phyloP scores from a whole-genome alignment of 2,329 filamentous ascomycete genomes.

The Pyricularia pennisetigena region DNA sequence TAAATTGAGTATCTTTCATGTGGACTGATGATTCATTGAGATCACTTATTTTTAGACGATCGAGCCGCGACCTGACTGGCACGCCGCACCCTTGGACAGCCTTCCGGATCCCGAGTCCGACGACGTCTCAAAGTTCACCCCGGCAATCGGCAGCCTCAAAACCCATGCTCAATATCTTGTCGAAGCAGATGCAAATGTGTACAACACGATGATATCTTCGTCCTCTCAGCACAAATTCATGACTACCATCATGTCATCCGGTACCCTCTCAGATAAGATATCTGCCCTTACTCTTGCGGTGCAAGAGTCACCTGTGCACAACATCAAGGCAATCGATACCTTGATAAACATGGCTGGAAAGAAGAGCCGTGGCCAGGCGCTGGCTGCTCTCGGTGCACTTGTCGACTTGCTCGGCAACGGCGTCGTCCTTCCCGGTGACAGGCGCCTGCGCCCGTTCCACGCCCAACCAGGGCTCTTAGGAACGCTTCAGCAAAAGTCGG shows the following conservation, averaged over 20 bases:
- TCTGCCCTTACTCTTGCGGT: constrained; percentile 89
- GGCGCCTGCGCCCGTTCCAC: constrained; percentile 71
- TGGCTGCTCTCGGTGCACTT: constrained; percentile 83
- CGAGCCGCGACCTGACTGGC: constrained; percentile 49
- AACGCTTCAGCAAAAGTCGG: constrained; percentile 50
- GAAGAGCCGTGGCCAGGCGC: constrained; percentile 83
- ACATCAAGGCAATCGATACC: constrained; percentile 78
- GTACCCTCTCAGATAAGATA: constrained; percentile 93
- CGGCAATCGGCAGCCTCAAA: constrained; percentile 43
- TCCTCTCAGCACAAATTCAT: constrained; percentile 93
- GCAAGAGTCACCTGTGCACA: constrained; percentile 94
- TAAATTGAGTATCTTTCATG: neutral
- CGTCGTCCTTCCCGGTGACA: constrained; percentile 69
- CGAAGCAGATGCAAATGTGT: constrained; percentile 67
- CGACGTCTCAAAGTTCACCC: constrained; percentile 30
- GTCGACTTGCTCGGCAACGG: constrained; percentile 93
- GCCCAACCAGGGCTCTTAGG: constrained; percentile 69
- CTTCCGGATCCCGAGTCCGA: constrained; percentile 35
- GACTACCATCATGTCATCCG: constrained; percentile 91
- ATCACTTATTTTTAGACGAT: constrained; percentile 30
- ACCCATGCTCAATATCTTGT: constrained; percentile 65
- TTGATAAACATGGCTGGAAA: constrained; percentile 79
- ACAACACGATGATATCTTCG: constrained; percentile 62
- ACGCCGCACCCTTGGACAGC: constrained; percentile 31
- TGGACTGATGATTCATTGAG: neutral